Percentiles rank a stretch among this genome's conserved stretches.
phyloP scores from a whole-genome alignment of 345 rosid genomes.

The Populus tremula region DNA sequence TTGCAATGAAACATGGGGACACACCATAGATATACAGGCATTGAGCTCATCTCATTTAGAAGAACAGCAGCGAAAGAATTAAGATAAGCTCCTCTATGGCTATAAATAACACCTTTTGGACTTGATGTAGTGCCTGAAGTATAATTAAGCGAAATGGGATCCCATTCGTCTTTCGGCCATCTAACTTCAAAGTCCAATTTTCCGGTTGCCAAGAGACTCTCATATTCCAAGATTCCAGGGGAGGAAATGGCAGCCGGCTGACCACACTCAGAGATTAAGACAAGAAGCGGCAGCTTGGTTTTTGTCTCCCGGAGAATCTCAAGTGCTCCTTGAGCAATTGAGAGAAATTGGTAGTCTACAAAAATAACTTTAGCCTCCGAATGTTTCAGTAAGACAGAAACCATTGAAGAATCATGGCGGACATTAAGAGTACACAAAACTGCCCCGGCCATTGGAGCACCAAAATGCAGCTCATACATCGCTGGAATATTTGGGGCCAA shows the following conservation, averaged over 20 bases:
- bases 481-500: constrained; percentile 61
- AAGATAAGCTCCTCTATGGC: constrained; percentile 34
- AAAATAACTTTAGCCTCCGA: constrained; percentile 51
- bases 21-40: constrained; percentile 34
- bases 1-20: constrained; percentile 40
- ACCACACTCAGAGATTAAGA: constrained; percentile 35
- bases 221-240: constrained; percentile 38
- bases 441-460: constrained; percentile 65
- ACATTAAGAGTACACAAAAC: constrained; percentile 55
- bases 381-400: constrained; percentile 47
- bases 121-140: constrained; percentile 36
- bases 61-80: constrained; percentile 27
- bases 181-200: constrained; percentile 40
- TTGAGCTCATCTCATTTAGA: constrained; percentile 23
- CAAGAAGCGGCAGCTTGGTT: constrained; percentile 40
- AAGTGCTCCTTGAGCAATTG: constrained; percentile 45
- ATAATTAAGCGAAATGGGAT: constrained; percentile 30
- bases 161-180: constrained; percentile 32
- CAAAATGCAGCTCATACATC: constrained; percentile 63
- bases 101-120: constrained; percentile 34
- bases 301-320: constrained; percentile 34
- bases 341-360: constrained; percentile 49
- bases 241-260: constrained; percentile 8
- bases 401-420: constrained; percentile 52
- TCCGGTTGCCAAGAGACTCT: constrained; percentile 41